Evolutionary conservation across 2,329 filamentous ascomycete genomes (phyloP).

Genomic region (Pestalotiopsis sp.): DNA sequence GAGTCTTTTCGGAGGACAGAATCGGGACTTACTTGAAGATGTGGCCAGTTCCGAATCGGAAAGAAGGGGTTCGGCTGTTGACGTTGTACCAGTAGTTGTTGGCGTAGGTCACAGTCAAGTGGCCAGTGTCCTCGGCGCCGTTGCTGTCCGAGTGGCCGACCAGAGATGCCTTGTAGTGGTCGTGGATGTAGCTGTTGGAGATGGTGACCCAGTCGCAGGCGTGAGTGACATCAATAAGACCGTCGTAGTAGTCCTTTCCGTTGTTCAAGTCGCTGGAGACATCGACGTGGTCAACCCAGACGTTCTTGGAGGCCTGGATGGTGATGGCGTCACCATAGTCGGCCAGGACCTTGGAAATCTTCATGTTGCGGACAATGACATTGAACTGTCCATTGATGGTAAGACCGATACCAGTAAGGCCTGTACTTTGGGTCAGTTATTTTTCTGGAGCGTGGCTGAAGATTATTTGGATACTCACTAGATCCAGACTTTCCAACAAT

Average conservation of each 20-base stretch:
- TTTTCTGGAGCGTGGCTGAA: neutral
- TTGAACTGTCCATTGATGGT: slow-evolving; percentile 56
- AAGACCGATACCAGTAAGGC: slow-evolving; percentile 49
- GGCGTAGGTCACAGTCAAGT: slow-evolving; percentile 65
- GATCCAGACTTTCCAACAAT: slow-evolving; percentile 47
- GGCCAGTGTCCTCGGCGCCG: slow-evolving; percentile 58
- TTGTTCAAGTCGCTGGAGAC: slow-evolving; percentile 60
- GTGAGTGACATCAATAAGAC: slow-evolving; percentile 66
- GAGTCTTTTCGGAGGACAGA: neutral
- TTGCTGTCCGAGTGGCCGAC: slow-evolving; percentile 65
- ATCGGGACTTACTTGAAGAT: slow-evolving; percentile 41
- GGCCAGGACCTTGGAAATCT: slow-evolving; percentile 59
- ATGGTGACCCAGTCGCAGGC: slow-evolving; percentile 63
- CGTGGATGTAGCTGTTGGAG: slow-evolving; percentile 42
- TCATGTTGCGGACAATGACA: slow-evolving; percentile 66
- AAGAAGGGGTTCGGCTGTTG: slow-evolving; percentile 63
- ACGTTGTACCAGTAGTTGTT: slow-evolving; percentile 69
- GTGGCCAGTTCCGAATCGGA: slow-evolving; percentile 70
- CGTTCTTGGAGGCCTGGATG: slow-evolving; percentile 58
- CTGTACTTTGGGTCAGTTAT: neutral
- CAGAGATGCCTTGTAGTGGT: slow-evolving; percentile 47
- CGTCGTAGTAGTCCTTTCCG: slow-evolving; percentile 73
- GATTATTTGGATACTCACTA: slow-evolving; percentile 25
- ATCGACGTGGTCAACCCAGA: slow-evolving; percentile 72
- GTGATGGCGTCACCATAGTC: slow-evolving; percentile 61